These are phyloP conservation scores for Picea abies DNA, from an alignment of 83 land plant genomes.

Conservation along the genomic window DNA sequence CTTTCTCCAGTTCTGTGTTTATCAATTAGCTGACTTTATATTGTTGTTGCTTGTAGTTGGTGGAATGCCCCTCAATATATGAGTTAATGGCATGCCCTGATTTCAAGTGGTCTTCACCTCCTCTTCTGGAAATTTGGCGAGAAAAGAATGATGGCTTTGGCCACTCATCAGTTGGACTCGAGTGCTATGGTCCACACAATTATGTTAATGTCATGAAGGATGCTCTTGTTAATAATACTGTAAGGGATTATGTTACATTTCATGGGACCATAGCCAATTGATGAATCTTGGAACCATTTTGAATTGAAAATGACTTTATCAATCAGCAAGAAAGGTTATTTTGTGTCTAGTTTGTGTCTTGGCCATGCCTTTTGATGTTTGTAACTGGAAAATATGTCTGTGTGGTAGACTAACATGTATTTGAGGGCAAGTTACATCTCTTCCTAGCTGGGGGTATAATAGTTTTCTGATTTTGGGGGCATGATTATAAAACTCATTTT, in stretches of 20 bases:
- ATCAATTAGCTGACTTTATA: slow-evolving; percentile 16
- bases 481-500: too few relatives aligned
- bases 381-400: background rate
- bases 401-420: background rate
- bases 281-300: background rate
- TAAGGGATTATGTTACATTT: slow-evolving; percentile 22
- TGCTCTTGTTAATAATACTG: slow-evolving; percentile 77
- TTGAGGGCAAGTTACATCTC: background rate
- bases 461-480: background rate
- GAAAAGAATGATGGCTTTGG: slow-evolving; percentile 47
- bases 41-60: slow-evolving; percentile 56
- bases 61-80: slow-evolving; percentile 98
- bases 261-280: background rate
- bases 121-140: slow-evolving; percentile 83
- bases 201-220: slow-evolving; percentile 54
- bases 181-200: slow-evolving; percentile 61
- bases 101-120: slow-evolving; percentile 71
- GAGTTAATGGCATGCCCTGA: slow-evolving; percentile 86
- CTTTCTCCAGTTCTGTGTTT: background rate
- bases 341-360: background rate
- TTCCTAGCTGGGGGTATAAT: background rate
- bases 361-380: background rate
- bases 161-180: slow-evolving; percentile 38
- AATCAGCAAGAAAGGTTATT: background rate
- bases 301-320: background rate